Percentiles rank a stretch among this genome's conserved stretches.
These are phyloP conservation scores for Oryza coarctata DNA, from an alignment of 176 grass and related monocot species.

Conservation along the genomic window DNA sequence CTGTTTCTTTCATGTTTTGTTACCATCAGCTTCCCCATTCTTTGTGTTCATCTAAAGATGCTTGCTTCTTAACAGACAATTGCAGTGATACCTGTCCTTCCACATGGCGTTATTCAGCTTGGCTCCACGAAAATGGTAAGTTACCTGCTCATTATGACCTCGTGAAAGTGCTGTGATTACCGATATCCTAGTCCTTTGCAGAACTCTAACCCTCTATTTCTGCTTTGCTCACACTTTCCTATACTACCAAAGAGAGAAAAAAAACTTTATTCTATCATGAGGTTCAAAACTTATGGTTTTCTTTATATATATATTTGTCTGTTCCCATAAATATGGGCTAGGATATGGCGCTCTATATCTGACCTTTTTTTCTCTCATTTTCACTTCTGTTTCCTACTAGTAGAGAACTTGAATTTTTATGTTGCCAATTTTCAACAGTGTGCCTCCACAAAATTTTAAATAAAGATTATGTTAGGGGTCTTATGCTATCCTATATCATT, in stretches of 20 bases:
- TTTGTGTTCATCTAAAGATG: background rate
- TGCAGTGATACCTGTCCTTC: constrained; percentile 49
- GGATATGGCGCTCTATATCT: background rate
- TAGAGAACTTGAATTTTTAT: background rate
- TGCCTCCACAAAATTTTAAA: background rate
- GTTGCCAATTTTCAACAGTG: background rate
- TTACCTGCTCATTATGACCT: background rate
- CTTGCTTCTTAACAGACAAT: constrained; percentile 40
- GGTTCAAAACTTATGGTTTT: background rate
- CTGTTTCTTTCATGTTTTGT: background rate
- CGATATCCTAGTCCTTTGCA: background rate
- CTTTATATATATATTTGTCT: background rate
- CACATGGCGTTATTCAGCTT: constrained; percentile 48
- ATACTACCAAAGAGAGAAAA: background rate
- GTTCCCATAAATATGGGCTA: background rate
- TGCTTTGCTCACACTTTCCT: background rate
- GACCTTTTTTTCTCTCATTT: background rate
- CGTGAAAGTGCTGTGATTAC: background rate
- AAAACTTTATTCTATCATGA: background rate
- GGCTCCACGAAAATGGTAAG: constrained; percentile 47
- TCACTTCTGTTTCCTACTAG: background rate
- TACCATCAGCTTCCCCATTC: background rate
- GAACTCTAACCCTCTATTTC: background rate
- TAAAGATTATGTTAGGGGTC: background rate
- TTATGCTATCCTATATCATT: background rate